Percentiles rank a stretch among this genome's conserved stretches.
Evolutionary conservation across 441 rosid genomes (phyloP).

Genomic region (Eutrema salsugineum): DNA sequence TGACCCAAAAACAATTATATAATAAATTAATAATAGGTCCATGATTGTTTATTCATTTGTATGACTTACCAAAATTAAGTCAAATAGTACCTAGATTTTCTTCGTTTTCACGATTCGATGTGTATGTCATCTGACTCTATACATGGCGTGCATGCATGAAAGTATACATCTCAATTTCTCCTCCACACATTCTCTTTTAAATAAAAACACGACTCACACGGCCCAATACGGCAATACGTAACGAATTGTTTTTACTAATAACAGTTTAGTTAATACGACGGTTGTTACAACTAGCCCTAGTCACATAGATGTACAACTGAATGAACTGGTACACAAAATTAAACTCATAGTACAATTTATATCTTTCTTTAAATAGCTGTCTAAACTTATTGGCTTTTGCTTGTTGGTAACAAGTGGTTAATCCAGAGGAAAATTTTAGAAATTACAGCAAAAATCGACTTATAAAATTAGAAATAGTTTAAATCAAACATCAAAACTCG

Average conservation of each 20-base stretch:
- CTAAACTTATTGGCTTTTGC: background rate
- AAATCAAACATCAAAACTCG: background rate
- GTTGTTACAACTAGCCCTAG: background rate
- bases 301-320: too few species aligned
- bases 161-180: background rate
- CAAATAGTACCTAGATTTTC: background rate
- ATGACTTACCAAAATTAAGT: too few species aligned
- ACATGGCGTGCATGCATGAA: slow-evolving; percentile 25
- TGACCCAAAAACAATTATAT: too few species aligned
- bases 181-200: background rate
- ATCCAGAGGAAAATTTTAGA: background rate
- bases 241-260: background rate
- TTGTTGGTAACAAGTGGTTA: background rate
- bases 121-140: background rate
- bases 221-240: slow-evolving; percentile 4
- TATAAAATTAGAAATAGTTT: background rate
- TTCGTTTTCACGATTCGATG: background rate
- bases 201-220: background rate
- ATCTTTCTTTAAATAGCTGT: background rate
- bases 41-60: too few species aligned
- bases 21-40: too few species aligned
- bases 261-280: background rate
- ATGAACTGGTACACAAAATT: background rate
- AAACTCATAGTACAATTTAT: background rate
- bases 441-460: background rate